Base-by-base conservation (phyloP, 2,329 filamentous ascomycete genomes). In the Pyrenophora seminiperda region DNA sequence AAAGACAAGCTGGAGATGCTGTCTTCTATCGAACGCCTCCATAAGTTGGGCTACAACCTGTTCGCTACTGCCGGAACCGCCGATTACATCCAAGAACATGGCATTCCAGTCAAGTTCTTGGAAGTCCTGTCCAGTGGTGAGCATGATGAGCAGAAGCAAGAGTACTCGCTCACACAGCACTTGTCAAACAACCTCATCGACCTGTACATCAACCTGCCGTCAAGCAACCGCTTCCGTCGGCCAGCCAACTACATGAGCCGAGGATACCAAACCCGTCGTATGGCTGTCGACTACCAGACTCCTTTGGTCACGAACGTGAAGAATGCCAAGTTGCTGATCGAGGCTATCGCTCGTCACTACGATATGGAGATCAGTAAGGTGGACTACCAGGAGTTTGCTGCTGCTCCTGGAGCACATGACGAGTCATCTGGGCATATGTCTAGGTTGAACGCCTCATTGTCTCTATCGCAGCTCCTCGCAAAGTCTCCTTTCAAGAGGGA, bases 1-100 rank as follows among this genome's bases (percentile, higher is more conserved):
- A 97, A 97, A 79, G 94, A 99, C 73, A 99, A 99, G 82, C 83
- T 91, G 70, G 94, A 99, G 77, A 91, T 99, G 89, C 80, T 99
- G 52, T 91, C 93, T 5, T 95, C 93, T 0, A 88, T 99, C 44
- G 81, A 89, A 73, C 95, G 93, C 74, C 82, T 99, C 39, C 87
- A 95, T 76, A 85, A 90, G 72, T 81, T 97, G 72, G 94, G 93
- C 44, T 99, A 90, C 81, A 97, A 95, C 74, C 82, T 99, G 41
- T 99, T 96, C 68, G 94, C 93, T 17, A 99, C 94, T 20, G 89
- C 93, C 43, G 94, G 94, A 77, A 99, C 94, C 9, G 92, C 94
- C 14, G 94, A 99, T 75, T 99, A 94, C 81, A 81, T 97, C 40
- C 89, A 94, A 75, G 91, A 96, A 76, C 89, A 99, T 70, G 89